A percentile compares a stretch with the other conserved stretches of the same genome.
Conservation (phyloP, 2,329 filamentous ascomycete genomes). For the Pestalotiopsis sp. region DNA sequence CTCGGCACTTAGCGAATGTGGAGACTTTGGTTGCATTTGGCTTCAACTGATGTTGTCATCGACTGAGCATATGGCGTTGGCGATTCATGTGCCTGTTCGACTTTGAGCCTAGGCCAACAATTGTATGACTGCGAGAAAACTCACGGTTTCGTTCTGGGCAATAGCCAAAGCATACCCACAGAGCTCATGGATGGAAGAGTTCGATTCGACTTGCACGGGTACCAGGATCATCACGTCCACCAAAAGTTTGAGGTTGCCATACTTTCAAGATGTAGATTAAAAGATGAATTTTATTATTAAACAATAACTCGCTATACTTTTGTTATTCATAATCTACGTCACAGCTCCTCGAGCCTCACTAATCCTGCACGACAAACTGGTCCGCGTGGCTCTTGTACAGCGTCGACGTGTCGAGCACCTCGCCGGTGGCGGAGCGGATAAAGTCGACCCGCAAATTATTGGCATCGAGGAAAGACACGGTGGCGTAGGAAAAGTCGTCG, state of each 20-base stretch:
- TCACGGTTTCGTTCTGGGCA: too few relatives aligned
- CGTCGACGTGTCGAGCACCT: conserved; percentile 47
- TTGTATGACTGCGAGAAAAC: too few relatives aligned
- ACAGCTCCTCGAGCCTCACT: background rate
- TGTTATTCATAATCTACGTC: background rate
- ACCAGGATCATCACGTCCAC: background rate
- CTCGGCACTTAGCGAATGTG: background rate
- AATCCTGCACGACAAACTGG: conserved; percentile 43
- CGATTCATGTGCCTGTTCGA: too few relatives aligned
- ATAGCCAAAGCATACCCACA: too few relatives aligned
- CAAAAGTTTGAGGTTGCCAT: too few relatives aligned
- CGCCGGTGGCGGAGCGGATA: conserved; percentile 48
- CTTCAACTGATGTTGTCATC: too few relatives aligned
- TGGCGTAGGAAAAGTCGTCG: conserved; percentile 55
- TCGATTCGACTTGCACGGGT: background rate
- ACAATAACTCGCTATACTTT: background rate
- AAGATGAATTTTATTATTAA: background rate
- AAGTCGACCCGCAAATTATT: conserved; percentile 54
- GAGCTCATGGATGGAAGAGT: too few relatives aligned
- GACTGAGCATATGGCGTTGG: too few relatives aligned
- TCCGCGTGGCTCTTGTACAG: conserved; percentile 51
- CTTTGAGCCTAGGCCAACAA: too few relatives aligned
- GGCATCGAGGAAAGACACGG: conserved; percentile 47
- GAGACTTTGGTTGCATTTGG: background rate
- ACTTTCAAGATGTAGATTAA: too few relatives aligned